These are phyloP conservation scores for Ophiostoma novo-ulmi DNA, from an alignment of 2,329 filamentous ascomycete genomes.

Conservation along the genomic window DNA sequence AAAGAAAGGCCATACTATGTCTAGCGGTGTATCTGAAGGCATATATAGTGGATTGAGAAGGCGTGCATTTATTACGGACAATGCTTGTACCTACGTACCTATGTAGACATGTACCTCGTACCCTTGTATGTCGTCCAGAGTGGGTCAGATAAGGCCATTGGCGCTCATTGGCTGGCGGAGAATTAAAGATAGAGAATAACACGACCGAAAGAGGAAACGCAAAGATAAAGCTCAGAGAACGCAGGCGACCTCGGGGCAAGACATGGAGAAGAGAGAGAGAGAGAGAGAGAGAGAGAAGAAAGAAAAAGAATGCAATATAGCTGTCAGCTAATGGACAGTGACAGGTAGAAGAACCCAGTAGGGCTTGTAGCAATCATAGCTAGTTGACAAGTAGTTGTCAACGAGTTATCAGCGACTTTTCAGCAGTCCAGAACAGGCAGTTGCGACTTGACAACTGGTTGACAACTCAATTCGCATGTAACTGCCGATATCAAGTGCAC, in stretches of 20 bases:
- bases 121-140: neutral
- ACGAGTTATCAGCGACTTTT: neutral
- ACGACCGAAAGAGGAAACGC: conserved; percentile 19
- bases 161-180: conserved; percentile 19
- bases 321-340: neutral
- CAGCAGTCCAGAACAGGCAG: neutral
- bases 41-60: neutral
- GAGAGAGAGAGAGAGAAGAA: neutral
- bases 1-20: neutral
- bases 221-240: neutral
- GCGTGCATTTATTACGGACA: neutral
- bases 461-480: neutral
- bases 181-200: conserved; percentile 1
- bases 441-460: neutral
- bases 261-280: neutral
- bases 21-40: neutral
- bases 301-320: neutral
- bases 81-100: conserved; percentile 1
- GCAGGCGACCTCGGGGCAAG: neutral
- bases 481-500: neutral
- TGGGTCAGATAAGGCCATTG: conserved; percentile 21
- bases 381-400: neutral
- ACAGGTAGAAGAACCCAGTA: neutral
- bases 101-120: neutral
- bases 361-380: neutral